A percentile compares a stretch with the other conserved stretches of the same genome.
Evolutionary conservation across 2,329 filamentous ascomycete species (phyloP).

Genomic region (Diaporthe vaccinii): DNA sequence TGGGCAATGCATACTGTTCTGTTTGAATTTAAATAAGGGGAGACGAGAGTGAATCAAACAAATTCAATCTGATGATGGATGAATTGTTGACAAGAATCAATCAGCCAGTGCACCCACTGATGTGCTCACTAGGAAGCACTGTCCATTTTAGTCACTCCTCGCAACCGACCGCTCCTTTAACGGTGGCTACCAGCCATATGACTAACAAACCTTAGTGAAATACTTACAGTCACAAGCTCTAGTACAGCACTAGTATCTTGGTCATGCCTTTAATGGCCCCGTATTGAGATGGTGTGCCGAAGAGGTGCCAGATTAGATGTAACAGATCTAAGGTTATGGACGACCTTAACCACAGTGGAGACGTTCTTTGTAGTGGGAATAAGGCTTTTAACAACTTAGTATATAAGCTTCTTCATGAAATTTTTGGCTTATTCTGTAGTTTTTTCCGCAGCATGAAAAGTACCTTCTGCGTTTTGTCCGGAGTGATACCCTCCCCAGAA

Average conservation of each 20-base stretch:
- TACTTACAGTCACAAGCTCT: background rate
- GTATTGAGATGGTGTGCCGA: background rate
- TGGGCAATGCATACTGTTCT: background rate
- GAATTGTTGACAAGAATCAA: background rate
- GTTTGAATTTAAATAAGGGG: background rate
- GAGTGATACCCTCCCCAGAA: no score
- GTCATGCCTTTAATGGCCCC: background rate
- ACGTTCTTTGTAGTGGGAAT: no score
- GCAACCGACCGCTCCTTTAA: background rate
- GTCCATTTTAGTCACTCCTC: slow-evolving; percentile 5
- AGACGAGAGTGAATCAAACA: background rate
- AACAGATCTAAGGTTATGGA: background rate
- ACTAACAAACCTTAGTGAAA: background rate
- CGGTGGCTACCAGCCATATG: background rate
- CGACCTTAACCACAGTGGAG: no score
- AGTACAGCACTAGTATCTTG: background rate
- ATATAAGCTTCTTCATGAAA: no score
- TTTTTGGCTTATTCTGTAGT: no score
- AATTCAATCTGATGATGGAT: no score
- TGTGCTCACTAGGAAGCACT: background rate
- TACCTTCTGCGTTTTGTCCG: no score
- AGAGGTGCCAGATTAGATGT: background rate
- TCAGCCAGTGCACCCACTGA: background rate
- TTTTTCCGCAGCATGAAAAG: no score
- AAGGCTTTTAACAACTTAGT: background rate